Evolutionary conservation across 345 rosid species (phyloP).

Genomic region (Ceriops zippeliana): DNA sequence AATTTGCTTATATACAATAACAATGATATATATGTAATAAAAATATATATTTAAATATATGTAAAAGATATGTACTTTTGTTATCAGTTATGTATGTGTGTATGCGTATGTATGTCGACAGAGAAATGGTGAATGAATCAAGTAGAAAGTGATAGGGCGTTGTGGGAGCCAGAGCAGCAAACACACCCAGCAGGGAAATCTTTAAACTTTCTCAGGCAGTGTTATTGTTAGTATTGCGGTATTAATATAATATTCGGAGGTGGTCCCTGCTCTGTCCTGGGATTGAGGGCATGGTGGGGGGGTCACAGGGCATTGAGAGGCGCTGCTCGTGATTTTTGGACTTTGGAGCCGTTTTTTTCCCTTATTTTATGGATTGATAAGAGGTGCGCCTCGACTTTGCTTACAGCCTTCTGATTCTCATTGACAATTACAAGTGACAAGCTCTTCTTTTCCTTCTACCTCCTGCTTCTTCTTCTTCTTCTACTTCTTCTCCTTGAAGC

Average conservation of each 20-base stretch:
- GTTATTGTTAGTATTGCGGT: not conserved
- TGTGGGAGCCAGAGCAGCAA: not conserved
- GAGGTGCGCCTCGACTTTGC: not conserved
- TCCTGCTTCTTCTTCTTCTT: not conserved
- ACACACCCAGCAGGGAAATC: conserved; percentile 7
- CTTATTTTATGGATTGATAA: not conserved
- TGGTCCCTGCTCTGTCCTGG: conserved; percentile 11
- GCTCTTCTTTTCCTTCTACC: not conserved
- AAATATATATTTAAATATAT: too few species aligned
- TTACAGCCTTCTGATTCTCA: conserved; percentile 12
- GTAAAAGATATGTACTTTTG: too few species aligned
- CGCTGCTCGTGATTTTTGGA: conserved; percentile 27
- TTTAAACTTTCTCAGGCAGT: not conserved
- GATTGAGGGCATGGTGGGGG: conserved; percentile 14
- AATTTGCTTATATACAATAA: too few species aligned
- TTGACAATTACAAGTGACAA: conserved; percentile 1
- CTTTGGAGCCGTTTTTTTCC: not conserved
- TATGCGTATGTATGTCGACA: too few species aligned
- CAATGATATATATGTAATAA: too few species aligned
- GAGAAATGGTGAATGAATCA: too few species aligned
- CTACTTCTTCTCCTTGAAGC: conserved; percentile 3
- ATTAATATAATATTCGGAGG: not conserved
- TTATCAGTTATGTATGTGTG: too few species aligned
- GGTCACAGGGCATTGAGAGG: conserved; percentile 22
- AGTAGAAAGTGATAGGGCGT: not conserved